Base-by-base conservation (phyloP, 495 filamentous ascomycete species). In the Neurospora sp. region DNA sequence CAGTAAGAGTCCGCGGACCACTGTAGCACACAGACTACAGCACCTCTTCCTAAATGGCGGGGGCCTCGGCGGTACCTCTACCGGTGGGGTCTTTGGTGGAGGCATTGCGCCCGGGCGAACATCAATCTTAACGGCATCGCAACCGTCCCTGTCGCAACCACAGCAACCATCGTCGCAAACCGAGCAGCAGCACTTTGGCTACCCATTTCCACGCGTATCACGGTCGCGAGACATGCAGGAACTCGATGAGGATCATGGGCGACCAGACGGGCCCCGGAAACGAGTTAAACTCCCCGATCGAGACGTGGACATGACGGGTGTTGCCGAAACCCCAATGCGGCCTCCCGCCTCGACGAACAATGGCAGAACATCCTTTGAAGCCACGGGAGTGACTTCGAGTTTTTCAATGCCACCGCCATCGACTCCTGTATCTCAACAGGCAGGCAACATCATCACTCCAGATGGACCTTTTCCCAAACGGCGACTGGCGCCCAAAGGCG, bases 21-120 rank as follows among this genome's bases (percentile, higher is more conserved):
- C 82, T 41, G 90, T 93, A 71, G 90, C 88, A 74, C 86, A 89
- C 75, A 84, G 87, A 72, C 89, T 94, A 76, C 86, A 88, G 74
- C 85, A 89, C 69, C 82, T 93, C 40, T 87, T 77, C 35, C 81
- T 92, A 69, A 87, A 84, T 73, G 85, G 87, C 77, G 82, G 82
- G 77, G 82, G 80, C 73, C 54, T 62, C 27, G 54, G 54, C 27
- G 54, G 54, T 35, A 66, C 27, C 54, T 35, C 54, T 18, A 4
- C 54, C 7, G 54, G 54, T 66, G 82, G 81, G 80, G 82, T 82
- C 72, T 75, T 54, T 44, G 72, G 73, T 75, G 72, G 81, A 59
- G 71, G 80, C 77, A 77, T 72, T 75, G 72, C 71, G 74, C 76
- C 75, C 75, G 54, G 69, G 70, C 72, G 76, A 77, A 46, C 73